Conservation (phyloP, 75 land plant species). For the Sequoiadendron giganteum region DNA sequence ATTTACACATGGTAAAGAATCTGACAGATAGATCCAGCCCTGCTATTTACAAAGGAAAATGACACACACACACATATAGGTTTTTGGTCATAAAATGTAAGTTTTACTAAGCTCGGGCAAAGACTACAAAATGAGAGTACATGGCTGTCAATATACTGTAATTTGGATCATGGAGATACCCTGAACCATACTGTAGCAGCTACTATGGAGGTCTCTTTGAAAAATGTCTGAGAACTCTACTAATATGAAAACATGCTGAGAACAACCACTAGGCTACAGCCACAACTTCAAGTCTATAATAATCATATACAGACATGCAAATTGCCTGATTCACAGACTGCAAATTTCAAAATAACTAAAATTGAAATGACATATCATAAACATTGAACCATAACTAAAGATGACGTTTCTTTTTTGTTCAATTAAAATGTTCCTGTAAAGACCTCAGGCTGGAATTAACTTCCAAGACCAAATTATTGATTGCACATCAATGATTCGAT, state of each 20-base stretch:
- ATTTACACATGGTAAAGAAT: neutral
- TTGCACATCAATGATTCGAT: too few relatives aligned
- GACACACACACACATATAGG: neutral
- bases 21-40: neutral
- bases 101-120: neutral
- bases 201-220: neutral
- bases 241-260: too few relatives aligned
- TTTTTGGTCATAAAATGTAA: neutral
- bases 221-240: neutral
- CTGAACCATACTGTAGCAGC: neutral
- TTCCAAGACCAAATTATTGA: too few relatives aligned
- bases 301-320: neutral
- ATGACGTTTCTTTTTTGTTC: too few relatives aligned
- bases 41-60: neutral
- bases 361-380: too few relatives aligned
- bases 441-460: too few relatives aligned
- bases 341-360: too few relatives aligned
- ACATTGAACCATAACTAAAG: too few relatives aligned
- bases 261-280: neutral
- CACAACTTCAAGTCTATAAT: neutral
- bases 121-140: neutral
- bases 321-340: too few relatives aligned
- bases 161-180: neutral
- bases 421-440: too few relatives aligned
- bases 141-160: neutral